These are phyloP conservation scores for Botrytis medusae DNA, from an alignment of 2,329 filamentous ascomycete species.

Conservation along the genomic window DNA sequence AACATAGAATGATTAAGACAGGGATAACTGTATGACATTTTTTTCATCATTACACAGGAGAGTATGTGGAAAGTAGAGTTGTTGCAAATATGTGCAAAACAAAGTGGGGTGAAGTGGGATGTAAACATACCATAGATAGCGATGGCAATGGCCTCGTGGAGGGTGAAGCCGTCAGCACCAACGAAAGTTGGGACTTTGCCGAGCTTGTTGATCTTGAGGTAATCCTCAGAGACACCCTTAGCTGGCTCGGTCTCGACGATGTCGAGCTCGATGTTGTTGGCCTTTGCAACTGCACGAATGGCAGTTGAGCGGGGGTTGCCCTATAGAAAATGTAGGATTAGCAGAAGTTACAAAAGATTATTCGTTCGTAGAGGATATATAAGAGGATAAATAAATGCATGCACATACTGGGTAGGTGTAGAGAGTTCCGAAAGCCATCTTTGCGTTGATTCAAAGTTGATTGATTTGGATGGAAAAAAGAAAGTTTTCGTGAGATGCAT, in stretches of 20 bases:
- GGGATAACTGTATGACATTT: slow-evolving; percentile 91
- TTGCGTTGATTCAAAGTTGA: slow-evolving; percentile 29
- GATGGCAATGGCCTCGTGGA: slow-evolving; percentile 90
- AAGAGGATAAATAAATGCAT: neutral
- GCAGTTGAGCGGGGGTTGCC: slow-evolving; percentile 85
- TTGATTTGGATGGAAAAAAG: slow-evolving; percentile 17
- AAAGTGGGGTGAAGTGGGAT: slow-evolving; percentile 14
- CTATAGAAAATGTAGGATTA: slow-evolving; percentile 49
- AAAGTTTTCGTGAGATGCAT: slow-evolving; percentile 21
- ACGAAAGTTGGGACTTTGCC: slow-evolving; percentile 92
- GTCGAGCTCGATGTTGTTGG: slow-evolving; percentile 92
- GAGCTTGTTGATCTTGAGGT: slow-evolving; percentile 81
- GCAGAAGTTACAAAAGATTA: neutral
- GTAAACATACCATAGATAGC: slow-evolving; percentile 88
- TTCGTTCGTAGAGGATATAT: neutral
- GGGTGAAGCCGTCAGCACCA: slow-evolving; percentile 84
- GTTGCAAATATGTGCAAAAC: slow-evolving; percentile 22
- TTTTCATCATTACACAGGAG: slow-evolving; percentile 42
- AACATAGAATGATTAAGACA: slow-evolving; percentile 91
- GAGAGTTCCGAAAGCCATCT: slow-evolving; percentile 96
- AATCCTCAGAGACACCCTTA: slow-evolving; percentile 69
- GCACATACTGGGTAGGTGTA: slow-evolving; percentile 75
- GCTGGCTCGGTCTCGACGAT: slow-evolving; percentile 68
- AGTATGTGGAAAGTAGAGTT: slow-evolving; percentile 10
- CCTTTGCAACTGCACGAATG: slow-evolving; percentile 93